Percentiles rank a stretch among this genome's conserved stretches.
Conservation (phyloP, 225 moss, liverwort and hornwort genomes). For the Physcomitrium patens region DNA sequence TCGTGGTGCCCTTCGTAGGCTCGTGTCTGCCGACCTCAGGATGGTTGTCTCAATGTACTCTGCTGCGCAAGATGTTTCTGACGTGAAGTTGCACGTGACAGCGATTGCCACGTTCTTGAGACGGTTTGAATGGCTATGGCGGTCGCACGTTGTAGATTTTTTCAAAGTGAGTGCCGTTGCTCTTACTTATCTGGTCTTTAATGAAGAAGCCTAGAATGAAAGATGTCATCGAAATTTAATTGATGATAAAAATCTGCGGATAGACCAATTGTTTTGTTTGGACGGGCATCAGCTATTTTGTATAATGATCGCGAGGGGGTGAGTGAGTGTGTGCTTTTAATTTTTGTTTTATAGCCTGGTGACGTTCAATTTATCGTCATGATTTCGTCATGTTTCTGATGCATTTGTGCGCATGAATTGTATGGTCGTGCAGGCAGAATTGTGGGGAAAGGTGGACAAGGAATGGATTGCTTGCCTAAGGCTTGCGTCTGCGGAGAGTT, state of each 20-base stretch:
- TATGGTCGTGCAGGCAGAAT: conserved; percentile 39
- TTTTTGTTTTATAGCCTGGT: not conserved
- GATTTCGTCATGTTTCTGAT: not conserved
- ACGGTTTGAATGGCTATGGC: conserved; percentile 59
- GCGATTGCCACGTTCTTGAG: conserved; percentile 44
- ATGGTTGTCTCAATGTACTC: conserved; percentile 30
- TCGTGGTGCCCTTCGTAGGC: not conserved
- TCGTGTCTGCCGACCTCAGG: not conserved
- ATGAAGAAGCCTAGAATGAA: not conserved
- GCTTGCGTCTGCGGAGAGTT: conserved; percentile 39
- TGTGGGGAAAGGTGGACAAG: conserved; percentile 58
- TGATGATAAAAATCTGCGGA: not conserved
- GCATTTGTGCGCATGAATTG: not conserved
- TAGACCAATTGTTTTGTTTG: not conserved
- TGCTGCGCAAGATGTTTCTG: conserved; percentile 12
- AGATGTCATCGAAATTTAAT: not conserved
- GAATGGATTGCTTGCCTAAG: conserved; percentile 54
- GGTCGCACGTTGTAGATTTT: conserved; percentile 68
- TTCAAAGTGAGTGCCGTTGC: conserved; percentile 46
- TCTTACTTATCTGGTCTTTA: not conserved
- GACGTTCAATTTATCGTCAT: not conserved
- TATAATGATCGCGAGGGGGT: not conserved
- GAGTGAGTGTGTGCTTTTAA: not conserved
- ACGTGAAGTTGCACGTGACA: conserved; percentile 40
- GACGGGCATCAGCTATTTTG: not conserved